phyloP scores from a whole-genome alignment of 2,329 filamentous ascomycete species.

The Metarhizium robertsii region DNA sequence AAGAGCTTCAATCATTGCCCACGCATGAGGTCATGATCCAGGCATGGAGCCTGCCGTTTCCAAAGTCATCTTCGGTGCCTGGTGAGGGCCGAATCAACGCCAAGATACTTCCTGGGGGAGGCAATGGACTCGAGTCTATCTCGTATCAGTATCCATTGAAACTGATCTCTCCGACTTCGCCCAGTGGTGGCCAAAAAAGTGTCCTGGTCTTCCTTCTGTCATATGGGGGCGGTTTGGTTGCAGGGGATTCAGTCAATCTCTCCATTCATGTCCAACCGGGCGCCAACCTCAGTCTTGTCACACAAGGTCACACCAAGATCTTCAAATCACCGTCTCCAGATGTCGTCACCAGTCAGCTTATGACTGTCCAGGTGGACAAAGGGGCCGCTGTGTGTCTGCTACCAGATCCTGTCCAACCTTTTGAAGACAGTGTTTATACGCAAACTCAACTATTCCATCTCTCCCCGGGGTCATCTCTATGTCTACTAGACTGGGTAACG shows the following conservation, averaged over 20 bases:
- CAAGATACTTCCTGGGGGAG: constrained; percentile 59
- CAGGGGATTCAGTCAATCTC: constrained; percentile 73
- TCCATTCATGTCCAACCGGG: constrained; percentile 52
- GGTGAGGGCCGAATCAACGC: constrained; percentile 74
- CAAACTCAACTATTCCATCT: constrained; percentile 73
- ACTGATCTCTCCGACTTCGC: constrained; percentile 66
- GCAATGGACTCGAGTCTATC: constrained; percentile 63
- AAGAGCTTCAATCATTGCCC: background rate
- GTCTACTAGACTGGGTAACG: constrained; percentile 88
- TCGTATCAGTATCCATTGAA: constrained; percentile 94
- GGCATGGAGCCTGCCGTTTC: constrained; percentile 50
- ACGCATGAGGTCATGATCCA: constrained; percentile 8
- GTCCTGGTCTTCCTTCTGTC: constrained; percentile 83
- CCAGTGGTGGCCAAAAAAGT: constrained; percentile 53
- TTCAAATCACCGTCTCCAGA: constrained; percentile 64
- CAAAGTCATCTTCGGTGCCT: constrained; percentile 60
- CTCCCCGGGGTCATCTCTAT: constrained; percentile 51
- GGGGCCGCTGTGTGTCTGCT: constrained; percentile 55
- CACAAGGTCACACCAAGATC: constrained; percentile 85
- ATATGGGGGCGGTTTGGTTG: constrained; percentile 88
- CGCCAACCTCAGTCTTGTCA: constrained; percentile 59
- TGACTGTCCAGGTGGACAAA: constrained; percentile 40
- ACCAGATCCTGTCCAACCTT: constrained; percentile 90
- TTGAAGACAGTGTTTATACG: constrained; percentile 71
- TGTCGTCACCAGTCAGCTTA: constrained; percentile 47